Evolutionary conservation across 345 rosid genomes (phyloP).

Genomic region (Corchorus capsularis): DNA sequence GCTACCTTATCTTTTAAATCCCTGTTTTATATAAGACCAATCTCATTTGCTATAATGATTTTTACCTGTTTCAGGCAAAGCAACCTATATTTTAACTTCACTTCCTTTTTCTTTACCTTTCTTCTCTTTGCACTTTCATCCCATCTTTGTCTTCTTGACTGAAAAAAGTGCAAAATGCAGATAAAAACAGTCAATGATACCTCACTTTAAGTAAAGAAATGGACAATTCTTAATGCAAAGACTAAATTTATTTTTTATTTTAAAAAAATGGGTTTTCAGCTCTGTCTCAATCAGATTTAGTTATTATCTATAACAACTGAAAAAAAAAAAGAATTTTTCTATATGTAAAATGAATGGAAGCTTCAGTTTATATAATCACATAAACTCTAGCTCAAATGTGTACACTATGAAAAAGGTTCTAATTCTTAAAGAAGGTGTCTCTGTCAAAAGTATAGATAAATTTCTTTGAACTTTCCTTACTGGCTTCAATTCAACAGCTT

Average conservation of each 20-base stretch:
- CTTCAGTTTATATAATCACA: background rate
- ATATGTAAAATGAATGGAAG: background rate
- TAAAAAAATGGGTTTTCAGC: too few species aligned
- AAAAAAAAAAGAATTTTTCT: too few species aligned
- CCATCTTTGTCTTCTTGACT: background rate
- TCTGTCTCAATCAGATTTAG: background rate
- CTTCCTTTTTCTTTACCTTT: background rate
- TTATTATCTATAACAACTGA: background rate
- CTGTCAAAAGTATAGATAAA: background rate
- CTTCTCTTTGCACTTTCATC: background rate
- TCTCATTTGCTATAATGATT: background rate
- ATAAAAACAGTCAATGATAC: background rate
- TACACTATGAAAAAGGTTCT: too few species aligned
- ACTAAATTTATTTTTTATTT: too few species aligned
- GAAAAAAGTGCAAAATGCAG: background rate
- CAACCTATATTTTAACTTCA: background rate
- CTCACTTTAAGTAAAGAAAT: background rate
- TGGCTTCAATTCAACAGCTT: background rate
- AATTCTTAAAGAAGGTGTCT: background rate
- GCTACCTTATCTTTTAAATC: background rate
- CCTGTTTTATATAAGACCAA: background rate
- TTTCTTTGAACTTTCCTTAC: background rate
- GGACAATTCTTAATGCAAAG: background rate
- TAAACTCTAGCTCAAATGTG: too few species aligned
- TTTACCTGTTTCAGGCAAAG: background rate